Conservation (phyloP, 2,329 filamentous ascomycete genomes). For the Trichoderma cornu-damae region DNA sequence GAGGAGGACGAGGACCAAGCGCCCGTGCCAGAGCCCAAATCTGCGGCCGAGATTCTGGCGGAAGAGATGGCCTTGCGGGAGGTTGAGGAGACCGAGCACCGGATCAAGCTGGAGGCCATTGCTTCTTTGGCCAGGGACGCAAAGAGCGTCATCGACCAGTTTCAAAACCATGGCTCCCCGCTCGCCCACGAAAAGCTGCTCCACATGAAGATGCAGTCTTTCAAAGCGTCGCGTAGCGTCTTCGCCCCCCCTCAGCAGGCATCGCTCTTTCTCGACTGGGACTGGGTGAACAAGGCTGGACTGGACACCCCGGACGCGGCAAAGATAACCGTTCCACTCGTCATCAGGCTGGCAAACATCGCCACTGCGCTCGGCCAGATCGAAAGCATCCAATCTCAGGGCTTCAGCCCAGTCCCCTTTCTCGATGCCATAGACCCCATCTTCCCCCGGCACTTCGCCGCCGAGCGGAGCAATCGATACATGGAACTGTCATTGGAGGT, state of each 20-base stretch:
- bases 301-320: not conserved
- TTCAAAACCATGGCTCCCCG: slow-evolving; percentile 22
- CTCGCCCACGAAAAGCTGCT: slow-evolving; percentile 23
- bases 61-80: slow-evolving; percentile 9
- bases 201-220: slow-evolving; percentile 26
- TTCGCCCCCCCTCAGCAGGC: slow-evolving; percentile 23
- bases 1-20: slow-evolving; percentile 14
- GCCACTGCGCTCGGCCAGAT: slow-evolving; percentile 32
- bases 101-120: slow-evolving; percentile 26
- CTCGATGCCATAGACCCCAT: slow-evolving; percentile 30
- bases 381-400: slow-evolving; percentile 13
- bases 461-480: slow-evolving; percentile 18
- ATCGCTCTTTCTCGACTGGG: slow-evolving; percentile 29
- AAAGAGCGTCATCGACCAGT: slow-evolving; percentile 27
- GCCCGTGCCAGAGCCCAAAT: not conserved
- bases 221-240: slow-evolving; percentile 25
- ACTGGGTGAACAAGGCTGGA: slow-evolving; percentile 16
- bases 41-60: not conserved
- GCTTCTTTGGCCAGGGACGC: slow-evolving; percentile 28
- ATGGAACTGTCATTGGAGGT: slow-evolving; percentile 32
- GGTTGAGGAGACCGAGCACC: slow-evolving; percentile 21
- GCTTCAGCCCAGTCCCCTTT: slow-evolving; percentile 25
- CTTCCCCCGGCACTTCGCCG: slow-evolving; percentile 30
- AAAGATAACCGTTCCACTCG: slow-evolving; percentile 8
- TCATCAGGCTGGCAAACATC: slow-evolving; percentile 34